Evolutionary conservation across 805 yeast genomes (phyloP).

Genomic region (Saccharomycopsis sp.): DNA sequence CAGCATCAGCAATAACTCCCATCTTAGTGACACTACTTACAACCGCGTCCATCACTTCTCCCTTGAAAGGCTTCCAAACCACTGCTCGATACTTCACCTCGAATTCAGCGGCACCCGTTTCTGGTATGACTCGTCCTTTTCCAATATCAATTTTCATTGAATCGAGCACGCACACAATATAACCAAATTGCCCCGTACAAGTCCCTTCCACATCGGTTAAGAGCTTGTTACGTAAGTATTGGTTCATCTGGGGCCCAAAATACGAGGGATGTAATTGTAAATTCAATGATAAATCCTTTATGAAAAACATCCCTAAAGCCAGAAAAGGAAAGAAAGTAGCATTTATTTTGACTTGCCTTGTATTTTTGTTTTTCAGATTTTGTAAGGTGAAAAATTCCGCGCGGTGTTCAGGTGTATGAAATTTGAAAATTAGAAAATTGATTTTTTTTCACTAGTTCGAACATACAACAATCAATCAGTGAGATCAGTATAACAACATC

Average conservation of each 20-base stretch:
- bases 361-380: background rate
- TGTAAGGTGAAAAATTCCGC: background rate
- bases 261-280: slow-evolving; percentile 94
- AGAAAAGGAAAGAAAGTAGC: background rate
- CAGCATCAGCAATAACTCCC: slow-evolving; percentile 98
- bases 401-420: background rate
- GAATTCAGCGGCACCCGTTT: slow-evolving; percentile 91
- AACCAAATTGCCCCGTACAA: slow-evolving; percentile 98
- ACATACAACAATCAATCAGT: background rate
- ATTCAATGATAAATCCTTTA: slow-evolving; percentile 84
- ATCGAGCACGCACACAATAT: slow-evolving; percentile 91
- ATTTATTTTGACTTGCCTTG: background rate
- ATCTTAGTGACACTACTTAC: slow-evolving; percentile 89
- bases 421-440: background rate
- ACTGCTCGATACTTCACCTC: slow-evolving; percentile 94
- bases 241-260: slow-evolving; percentile 97
- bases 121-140: slow-evolving; percentile 84
- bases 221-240: slow-evolving; percentile 79
- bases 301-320: slow-evolving; percentile 33
- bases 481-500: background rate
- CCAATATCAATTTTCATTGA: slow-evolving; percentile 94
- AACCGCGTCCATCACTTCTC: slow-evolving; percentile 96
- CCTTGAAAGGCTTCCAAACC: slow-evolving; percentile 98
- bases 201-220: slow-evolving; percentile 97
- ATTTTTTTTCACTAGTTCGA: too few species aligned